Evolutionary conservation across 106 monocot species (phyloP).

Genomic region (Allium fistulosum): DNA sequence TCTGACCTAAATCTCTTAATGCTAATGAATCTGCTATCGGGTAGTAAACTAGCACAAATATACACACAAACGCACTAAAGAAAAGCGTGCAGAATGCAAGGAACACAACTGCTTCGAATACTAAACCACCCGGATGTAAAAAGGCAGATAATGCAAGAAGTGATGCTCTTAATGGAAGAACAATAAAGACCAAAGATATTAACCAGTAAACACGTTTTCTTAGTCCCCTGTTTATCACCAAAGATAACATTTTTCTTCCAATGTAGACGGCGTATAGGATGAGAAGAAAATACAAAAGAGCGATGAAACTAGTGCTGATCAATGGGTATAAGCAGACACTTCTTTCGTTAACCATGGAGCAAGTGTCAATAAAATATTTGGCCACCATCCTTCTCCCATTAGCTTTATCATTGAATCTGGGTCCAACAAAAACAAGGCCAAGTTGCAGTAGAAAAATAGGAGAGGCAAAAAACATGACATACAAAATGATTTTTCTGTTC

Average conservation of each 20-base stretch:
- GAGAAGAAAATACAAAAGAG: constrained; percentile 43
- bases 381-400: constrained; percentile 15
- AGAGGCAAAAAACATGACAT: constrained; percentile 36
- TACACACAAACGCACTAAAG: constrained; percentile 30
- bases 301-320: constrained; percentile 56
- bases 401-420: constrained; percentile 20
- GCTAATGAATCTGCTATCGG: constrained; percentile 70
- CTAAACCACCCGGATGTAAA: constrained; percentile 25
- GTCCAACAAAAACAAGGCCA: constrained; percentile 45
- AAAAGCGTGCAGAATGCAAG: constrained; percentile 55
- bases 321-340: constrained; percentile 57
- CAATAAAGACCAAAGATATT: constrained; percentile 27
- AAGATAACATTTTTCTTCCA: constrained; percentile 34
- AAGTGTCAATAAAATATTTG: constrained; percentile 24
- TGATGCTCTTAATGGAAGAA: constrained; percentile 43
- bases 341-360: constrained; percentile 10
- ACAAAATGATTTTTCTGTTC: constrained; percentile 44
- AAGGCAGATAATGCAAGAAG: constrained; percentile 65
- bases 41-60: constrained; percentile 76
- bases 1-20: constrained; percentile 28
- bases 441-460: constrained; percentile 47
- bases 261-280: constrained; percentile 45
- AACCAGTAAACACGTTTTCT: constrained; percentile 50
- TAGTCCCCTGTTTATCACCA: constrained; percentile 78
- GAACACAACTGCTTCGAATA: constrained; percentile 52